Conservation (phyloP, 441 rosid species). For the Kokia cookei region DNA sequence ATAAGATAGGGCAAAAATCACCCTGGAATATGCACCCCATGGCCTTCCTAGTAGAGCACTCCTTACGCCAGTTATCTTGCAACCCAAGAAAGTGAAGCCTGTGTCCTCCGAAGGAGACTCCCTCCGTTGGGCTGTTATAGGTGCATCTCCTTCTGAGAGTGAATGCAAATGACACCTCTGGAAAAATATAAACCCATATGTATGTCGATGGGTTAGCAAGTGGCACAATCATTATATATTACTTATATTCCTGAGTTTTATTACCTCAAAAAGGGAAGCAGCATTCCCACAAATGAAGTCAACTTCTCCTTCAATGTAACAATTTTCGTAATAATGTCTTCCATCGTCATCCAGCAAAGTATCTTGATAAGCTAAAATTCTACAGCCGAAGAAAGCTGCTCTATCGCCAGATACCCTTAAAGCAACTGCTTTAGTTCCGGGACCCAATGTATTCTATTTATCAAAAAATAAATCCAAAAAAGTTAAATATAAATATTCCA, state of each 20-base stretch:
- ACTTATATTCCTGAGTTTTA: background rate
- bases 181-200: background rate
- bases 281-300: slow-evolving; percentile 54
- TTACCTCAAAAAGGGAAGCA: slow-evolving; percentile 31
- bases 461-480: background rate
- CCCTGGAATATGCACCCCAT: slow-evolving; percentile 60
- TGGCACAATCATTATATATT: background rate
- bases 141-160: slow-evolving; percentile 33
- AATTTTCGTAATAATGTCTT: slow-evolving; percentile 42
- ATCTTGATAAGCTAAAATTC: slow-evolving; percentile 42
- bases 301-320: slow-evolving; percentile 49
- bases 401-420: slow-evolving; percentile 49
- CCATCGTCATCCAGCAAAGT: slow-evolving; percentile 46
- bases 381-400: slow-evolving; percentile 43
- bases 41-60: slow-evolving; percentile 59
- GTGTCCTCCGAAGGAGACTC: slow-evolving; percentile 48
- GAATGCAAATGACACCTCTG: slow-evolving; percentile 48
- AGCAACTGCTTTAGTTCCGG: slow-evolving; percentile 46
- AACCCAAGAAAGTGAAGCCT: slow-evolving; percentile 51
- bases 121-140: slow-evolving; percentile 50
- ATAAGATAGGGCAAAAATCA: slow-evolving; percentile 45
- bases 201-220: background rate
- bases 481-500: background rate
- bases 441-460: slow-evolving; percentile 45
- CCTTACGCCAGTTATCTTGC: slow-evolving; percentile 56